Evolutionary conservation across 2,329 filamentous ascomycete species (phyloP).

Genomic region (Paracorniculantispora psalliotae): DNA sequence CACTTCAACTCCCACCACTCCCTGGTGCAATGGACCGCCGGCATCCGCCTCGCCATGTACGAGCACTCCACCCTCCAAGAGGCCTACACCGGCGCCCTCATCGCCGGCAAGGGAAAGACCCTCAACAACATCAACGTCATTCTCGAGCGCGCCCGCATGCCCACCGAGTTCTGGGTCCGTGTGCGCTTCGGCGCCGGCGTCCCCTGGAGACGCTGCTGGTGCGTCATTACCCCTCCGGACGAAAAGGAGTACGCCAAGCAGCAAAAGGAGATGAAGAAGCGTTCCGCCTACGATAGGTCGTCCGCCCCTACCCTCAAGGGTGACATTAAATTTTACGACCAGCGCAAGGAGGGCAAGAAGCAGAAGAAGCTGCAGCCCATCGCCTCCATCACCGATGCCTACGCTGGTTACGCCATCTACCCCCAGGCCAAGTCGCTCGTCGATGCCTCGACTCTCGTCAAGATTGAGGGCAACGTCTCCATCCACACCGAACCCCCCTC

Average conservation of each 20-base stretch:
- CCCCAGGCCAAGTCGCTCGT: constrained; percentile 91
- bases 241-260: constrained; percentile 86
- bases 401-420: constrained; percentile 91
- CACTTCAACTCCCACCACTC: constrained; percentile 96
- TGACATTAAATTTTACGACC: constrained; percentile 92
- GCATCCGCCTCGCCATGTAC: constrained; percentile 88
- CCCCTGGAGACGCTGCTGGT: constrained; percentile 95
- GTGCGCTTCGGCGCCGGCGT: constrained; percentile 94
- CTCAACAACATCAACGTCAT: constrained; percentile 89
- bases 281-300: constrained; percentile 75
- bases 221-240: constrained; percentile 84
- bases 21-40: constrained; percentile 90
- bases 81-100: constrained; percentile 91
- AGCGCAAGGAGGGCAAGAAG: constrained; percentile 67
- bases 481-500: constrained; percentile 76
- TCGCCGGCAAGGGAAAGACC: constrained; percentile 85
- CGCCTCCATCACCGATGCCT: constrained; percentile 85
- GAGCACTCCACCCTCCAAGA: constrained; percentile 92
- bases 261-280: constrained; percentile 77
- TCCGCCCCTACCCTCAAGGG: constrained; percentile 67
- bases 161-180: constrained; percentile 87
- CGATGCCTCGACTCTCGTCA: constrained; percentile 88
- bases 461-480: constrained; percentile 86
- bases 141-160: constrained; percentile 73
- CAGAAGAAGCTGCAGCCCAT: constrained; percentile 89